These are phyloP conservation scores for Glarea lozoyensis DNA, from an alignment of 495 filamentous ascomycete genomes.

Conservation along the genomic window DNA sequence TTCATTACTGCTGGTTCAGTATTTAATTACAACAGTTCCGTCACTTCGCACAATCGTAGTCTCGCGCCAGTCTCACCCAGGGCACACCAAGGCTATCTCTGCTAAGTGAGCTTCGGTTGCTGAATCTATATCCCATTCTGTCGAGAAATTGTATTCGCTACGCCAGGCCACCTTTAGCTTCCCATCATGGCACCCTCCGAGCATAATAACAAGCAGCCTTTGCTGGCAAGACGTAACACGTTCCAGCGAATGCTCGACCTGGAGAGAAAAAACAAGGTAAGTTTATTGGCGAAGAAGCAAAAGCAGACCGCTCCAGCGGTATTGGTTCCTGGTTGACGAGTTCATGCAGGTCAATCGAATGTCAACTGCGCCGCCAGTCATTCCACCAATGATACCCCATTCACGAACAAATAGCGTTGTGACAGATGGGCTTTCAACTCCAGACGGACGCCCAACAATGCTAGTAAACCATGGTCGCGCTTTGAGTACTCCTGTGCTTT, in stretches of 20 bases:
- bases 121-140: too few species aligned
- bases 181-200: not conserved
- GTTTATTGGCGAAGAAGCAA: conserved; percentile 31
- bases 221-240: conserved; percentile 27
- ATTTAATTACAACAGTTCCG: too few species aligned
- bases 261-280: conserved; percentile 44
- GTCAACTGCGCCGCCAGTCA: conserved; percentile 16
- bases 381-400: not conserved
- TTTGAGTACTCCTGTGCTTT: conserved; percentile 12
- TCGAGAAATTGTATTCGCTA: too few species aligned
- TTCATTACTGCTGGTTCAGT: too few species aligned
- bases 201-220: not conserved
- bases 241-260: conserved; percentile 42
- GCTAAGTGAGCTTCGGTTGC: too few species aligned
- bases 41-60: too few species aligned
- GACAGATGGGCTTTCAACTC: conserved; percentile 4
- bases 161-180: not conserved
- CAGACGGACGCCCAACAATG: not conserved
- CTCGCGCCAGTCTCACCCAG: too few species aligned
- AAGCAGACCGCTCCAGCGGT: conserved; percentile 11
- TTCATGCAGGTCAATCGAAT: conserved; percentile 31
- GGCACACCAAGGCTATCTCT: too few species aligned
- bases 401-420: conserved; percentile 10
- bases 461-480: conserved; percentile 7
- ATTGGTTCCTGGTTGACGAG: conserved; percentile 14